Conservation (phyloP, 768 basidiomycete species). For the Mycena indigotica region DNA sequence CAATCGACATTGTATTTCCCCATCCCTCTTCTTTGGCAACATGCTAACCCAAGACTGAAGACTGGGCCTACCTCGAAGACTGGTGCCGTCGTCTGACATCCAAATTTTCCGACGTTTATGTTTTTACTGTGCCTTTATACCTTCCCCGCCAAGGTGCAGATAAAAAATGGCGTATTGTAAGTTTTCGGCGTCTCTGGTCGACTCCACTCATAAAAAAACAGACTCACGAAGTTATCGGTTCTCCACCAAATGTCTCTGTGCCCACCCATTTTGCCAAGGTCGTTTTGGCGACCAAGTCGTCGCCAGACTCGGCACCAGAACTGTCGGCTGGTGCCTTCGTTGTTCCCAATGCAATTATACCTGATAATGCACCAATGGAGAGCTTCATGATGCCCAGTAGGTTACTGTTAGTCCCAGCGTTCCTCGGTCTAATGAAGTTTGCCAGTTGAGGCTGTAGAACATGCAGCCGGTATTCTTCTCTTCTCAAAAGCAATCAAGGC, state of each 20-base stretch:
- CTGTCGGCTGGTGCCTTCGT: constrained; percentile 92
- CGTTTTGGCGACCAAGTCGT: constrained; percentile 74
- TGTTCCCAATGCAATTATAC: constrained; percentile 90
- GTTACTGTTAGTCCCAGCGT: constrained; percentile 20
- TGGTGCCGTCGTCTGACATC: constrained; percentile 90
- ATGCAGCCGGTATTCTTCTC: constrained; percentile 83
- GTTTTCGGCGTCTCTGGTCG: constrained; percentile 31
- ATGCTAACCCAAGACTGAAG: constrained; percentile 39
- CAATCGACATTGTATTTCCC: constrained; percentile 85
- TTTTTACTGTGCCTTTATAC: constrained; percentile 98
- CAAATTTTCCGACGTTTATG: constrained; percentile 92
- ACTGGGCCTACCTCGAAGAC: constrained; percentile 96
- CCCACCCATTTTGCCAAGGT: constrained; percentile 99
- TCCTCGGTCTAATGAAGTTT: neutral
- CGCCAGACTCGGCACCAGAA: constrained; percentile 71
- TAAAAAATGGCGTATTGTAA: constrained; percentile 93
- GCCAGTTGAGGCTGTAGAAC: constrained; percentile 89
- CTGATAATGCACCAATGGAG: constrained; percentile 79
- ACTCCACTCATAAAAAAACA: constrained; percentile 32
- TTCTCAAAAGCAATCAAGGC: constrained; percentile 81
- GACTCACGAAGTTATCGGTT: constrained; percentile 95
- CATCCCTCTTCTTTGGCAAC: neutral
- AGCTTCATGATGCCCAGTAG: constrained; percentile 82
- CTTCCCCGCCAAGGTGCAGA: constrained; percentile 83
- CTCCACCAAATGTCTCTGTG: constrained; percentile 86